phyloP scores from a whole-genome alignment of 306 rosid genomes.

The Cucurbita argyrosperma region DNA sequence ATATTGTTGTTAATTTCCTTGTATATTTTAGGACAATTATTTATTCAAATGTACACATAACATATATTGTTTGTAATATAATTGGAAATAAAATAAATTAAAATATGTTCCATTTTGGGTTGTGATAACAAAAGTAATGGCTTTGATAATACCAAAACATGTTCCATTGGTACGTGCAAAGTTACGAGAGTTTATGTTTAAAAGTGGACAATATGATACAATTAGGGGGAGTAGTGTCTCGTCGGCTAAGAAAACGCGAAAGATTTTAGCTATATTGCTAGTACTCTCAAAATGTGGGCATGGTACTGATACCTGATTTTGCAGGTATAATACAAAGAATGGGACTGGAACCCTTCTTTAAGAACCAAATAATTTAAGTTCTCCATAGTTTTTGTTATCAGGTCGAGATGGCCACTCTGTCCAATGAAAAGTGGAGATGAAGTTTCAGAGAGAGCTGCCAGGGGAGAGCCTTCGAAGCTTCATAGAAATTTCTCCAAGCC shows the following conservation, averaged over 20 bases:
- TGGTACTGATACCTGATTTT: neutral
- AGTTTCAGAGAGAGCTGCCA: slow-evolving; percentile 7
- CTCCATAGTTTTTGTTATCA: slow-evolving; percentile 7
- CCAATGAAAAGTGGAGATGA: neutral
- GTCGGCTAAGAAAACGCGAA: too few relatives aligned
- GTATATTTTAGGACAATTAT: too few relatives aligned
- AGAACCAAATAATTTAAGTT: neutral
- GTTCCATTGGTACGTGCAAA: too few relatives aligned
- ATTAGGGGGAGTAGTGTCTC: neutral
- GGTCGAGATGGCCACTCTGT: slow-evolving; percentile 8
- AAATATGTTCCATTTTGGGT: neutral
- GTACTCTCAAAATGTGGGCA: neutral
- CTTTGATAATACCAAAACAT: neutral
- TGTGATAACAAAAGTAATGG: neutral
- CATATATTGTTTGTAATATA: neutral
- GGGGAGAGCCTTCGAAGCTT: slow-evolving; percentile 5
- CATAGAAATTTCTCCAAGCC: slow-evolving; percentile 85
- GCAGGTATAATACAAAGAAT: neutral
- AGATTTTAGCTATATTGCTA: too few relatives aligned
- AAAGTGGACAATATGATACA: too few relatives aligned
- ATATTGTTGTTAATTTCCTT: too few relatives aligned
- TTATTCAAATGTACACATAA: too few relatives aligned
- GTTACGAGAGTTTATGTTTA: too few relatives aligned
- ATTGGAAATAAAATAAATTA: neutral
- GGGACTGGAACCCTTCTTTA: neutral